A percentile compares a stretch with the other conserved stretches of the same genome.
Conservation (phyloP, 768 basidiomycete genomes). For the Lepiota subincarnata region DNA sequence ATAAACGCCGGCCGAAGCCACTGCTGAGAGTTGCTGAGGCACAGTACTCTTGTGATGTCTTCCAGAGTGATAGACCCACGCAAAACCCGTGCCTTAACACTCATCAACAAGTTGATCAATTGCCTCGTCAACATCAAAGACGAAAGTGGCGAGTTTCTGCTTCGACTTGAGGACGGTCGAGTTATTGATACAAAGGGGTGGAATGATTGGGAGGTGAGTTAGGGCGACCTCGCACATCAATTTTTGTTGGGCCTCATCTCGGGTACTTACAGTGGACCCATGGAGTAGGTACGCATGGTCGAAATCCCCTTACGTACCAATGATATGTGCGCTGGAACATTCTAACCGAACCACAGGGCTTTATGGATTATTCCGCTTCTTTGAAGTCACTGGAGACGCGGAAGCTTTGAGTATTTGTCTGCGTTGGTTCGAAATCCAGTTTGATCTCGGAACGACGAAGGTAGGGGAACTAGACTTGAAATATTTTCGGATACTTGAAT, state of each 20-base stretch:
- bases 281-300: slow-evolving; percentile 30
- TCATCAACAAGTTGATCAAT: slow-evolving; percentile 33
- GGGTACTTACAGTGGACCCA: slow-evolving; percentile 39
- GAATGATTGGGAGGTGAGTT: slow-evolving; percentile 49
- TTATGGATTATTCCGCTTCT: slow-evolving; percentile 36
- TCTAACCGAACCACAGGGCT: slow-evolving; percentile 23
- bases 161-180: slow-evolving; percentile 45
- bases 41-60: slow-evolving; percentile 22
- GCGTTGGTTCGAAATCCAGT: slow-evolving; percentile 47
- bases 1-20: neutral
- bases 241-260: slow-evolving; percentile 1
- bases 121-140: slow-evolving; percentile 51
- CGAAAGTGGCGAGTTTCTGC: slow-evolving; percentile 46
- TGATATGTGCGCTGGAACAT: neutral
- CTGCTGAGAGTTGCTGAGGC: too few species aligned
- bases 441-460: slow-evolving; percentile 47
- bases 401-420: slow-evolving; percentile 36
- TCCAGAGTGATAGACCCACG: slow-evolving; percentile 26
- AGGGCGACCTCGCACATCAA: neutral
- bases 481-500: neutral
- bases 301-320: neutral
- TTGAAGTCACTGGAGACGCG: slow-evolving; percentile 36
- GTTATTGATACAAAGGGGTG: slow-evolving; percentile 56
- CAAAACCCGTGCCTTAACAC: slow-evolving; percentile 22
- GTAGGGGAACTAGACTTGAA: slow-evolving; percentile 16